Evolutionary conservation across 2,329 filamentous ascomycete genomes (phyloP).

Genomic region (Xylaria sp.): DNA sequence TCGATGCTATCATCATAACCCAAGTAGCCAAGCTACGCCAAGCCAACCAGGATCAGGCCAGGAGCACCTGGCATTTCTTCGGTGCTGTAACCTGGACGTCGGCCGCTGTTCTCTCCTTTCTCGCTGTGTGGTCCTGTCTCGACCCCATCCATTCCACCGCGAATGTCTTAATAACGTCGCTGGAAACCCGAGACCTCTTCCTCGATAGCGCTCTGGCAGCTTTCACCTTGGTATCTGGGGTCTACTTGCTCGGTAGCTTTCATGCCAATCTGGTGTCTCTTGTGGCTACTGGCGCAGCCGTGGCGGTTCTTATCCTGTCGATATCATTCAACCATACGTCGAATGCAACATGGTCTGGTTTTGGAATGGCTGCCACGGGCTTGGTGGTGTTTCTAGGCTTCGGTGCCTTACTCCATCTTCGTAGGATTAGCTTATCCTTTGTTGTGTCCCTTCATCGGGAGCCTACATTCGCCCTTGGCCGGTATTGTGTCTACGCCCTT

Average conservation of each 20-base stretch:
- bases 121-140: conserved; percentile 48
- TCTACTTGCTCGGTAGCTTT: conserved; percentile 47
- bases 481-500: conserved; percentile 37
- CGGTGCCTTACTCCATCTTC: conserved; percentile 42
- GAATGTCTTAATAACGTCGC: conserved; percentile 48
- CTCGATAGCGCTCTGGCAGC: conserved; percentile 47
- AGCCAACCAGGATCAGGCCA: conserved; percentile 41
- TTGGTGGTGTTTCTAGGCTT: conserved; percentile 44
- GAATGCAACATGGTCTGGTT: conserved; percentile 43
- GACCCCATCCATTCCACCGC: conserved; percentile 46
- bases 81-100: conserved; percentile 43
- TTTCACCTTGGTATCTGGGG: conserved; percentile 42
- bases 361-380: conserved; percentile 39
- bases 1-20: conserved; percentile 50
- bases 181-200: conserved; percentile 48
- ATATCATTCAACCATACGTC: conserved; percentile 42
- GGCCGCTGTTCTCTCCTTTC: conserved; percentile 42
- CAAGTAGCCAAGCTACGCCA: conserved; percentile 46
- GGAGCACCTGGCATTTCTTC: conserved; percentile 41
- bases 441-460: conserved; percentile 28
- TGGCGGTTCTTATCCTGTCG: conserved; percentile 45
- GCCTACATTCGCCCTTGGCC: conserved; percentile 36
- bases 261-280: conserved; percentile 47
- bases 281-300: conserved; percentile 40
- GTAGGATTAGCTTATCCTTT: conserved; percentile 25